Percentiles rank a stretch among this genome's conserved stretches.
These are phyloP conservation scores for Vigna trinervia DNA, from an alignment of 306 rosid species.

Conservation along the genomic window DNA sequence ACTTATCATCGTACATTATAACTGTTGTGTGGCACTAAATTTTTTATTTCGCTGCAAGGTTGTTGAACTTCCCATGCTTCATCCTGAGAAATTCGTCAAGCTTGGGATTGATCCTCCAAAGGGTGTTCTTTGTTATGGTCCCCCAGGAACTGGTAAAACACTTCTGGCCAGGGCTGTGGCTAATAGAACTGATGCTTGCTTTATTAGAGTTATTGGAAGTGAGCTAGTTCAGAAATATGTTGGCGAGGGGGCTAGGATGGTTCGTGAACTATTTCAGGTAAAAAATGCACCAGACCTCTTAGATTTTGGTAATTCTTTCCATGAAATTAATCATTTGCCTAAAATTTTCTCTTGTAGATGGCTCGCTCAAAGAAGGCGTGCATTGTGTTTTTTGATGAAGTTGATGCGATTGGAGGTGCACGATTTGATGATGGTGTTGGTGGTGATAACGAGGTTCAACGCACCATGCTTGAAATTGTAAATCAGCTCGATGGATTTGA, in stretches of 20 bases:
- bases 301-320: constrained; percentile 15
- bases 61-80: constrained; percentile 99
- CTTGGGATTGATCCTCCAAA: constrained; percentile 99
- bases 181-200: constrained; percentile 98
- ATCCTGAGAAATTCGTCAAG: constrained; percentile 96
- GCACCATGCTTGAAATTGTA: constrained; percentile 98
- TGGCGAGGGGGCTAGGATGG: constrained; percentile 99
- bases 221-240: constrained; percentile 98
- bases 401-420: constrained; percentile 99
- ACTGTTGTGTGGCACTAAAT: constrained; percentile 36
- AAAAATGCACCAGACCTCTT: background rate
- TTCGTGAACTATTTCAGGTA: constrained; percentile 96
- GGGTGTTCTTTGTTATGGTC: constrained; percentile 99
- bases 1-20: background rate
- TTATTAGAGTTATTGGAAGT: constrained; percentile 98
- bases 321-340: constrained; percentile 19
- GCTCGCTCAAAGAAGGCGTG: constrained; percentile 99
- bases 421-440: constrained; percentile 98
- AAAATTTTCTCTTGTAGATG: constrained; percentile 64
- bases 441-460: constrained; percentile 97
- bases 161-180: constrained; percentile 99
- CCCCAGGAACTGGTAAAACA: constrained; percentile 99
- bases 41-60: constrained; percentile 59
- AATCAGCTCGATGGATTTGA: constrained; percentile 99
- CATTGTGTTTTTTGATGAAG: constrained; percentile 96